Conservation (phyloP, 1,284 basidiomycete species). For the Phellinidium pouzarii region DNA sequence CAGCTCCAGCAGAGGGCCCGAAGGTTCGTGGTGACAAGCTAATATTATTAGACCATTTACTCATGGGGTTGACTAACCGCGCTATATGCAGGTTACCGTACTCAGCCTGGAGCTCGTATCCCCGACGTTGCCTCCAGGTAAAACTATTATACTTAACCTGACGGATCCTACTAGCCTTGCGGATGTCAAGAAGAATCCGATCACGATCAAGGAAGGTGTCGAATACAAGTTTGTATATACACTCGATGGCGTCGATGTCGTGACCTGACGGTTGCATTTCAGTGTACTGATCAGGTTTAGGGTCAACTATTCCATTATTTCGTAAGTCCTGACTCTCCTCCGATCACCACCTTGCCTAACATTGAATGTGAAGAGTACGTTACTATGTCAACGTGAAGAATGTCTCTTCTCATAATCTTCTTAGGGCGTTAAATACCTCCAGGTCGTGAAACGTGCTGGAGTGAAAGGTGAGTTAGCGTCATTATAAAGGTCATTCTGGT, state of each 20-base stretch:
- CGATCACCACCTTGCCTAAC: not conserved
- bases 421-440: slow-evolving; percentile 78
- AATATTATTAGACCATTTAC: not conserved
- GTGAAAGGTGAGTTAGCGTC: slow-evolving; percentile 45
- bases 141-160: slow-evolving; percentile 53
- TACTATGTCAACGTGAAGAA: not conserved
- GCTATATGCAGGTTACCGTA: slow-evolving; percentile 50
- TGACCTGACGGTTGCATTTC: slow-evolving; percentile 2
- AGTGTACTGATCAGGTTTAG: slow-evolving; percentile 76
- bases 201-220: slow-evolving; percentile 79
- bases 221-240: slow-evolving; percentile 53
- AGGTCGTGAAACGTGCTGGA: slow-evolving; percentile 74
- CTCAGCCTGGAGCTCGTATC: slow-evolving; percentile 66
- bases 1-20: slow-evolving; percentile 42
- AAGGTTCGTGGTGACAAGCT: slow-evolving; percentile 42
- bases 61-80: not conserved
- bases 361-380: slow-evolving; percentile 1
- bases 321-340: slow-evolving; percentile 39
- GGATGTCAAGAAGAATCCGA: slow-evolving; percentile 60
- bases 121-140: slow-evolving; percentile 56
- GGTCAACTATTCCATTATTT: slow-evolving; percentile 81
- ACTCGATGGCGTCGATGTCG: not conserved
- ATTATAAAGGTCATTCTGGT: not conserved
- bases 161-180: slow-evolving; percentile 39
- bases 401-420: slow-evolving; percentile 13